Evolutionary conservation across 2,329 filamentous ascomycete genomes (phyloP).

Genomic region (Trichoderma pleuroti): DNA sequence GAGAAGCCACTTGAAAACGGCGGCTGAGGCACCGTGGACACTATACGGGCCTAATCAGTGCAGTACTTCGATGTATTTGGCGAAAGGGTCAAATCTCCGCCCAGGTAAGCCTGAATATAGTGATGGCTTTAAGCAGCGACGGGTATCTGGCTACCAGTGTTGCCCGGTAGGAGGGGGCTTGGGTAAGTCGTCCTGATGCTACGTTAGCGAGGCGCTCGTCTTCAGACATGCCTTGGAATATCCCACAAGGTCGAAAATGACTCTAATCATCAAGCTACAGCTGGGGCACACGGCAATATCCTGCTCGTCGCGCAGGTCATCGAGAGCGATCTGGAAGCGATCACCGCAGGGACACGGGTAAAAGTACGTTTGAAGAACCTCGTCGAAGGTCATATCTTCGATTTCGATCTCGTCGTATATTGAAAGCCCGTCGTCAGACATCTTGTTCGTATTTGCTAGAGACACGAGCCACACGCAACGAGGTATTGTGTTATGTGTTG

Average conservation of each 20-base stretch:
- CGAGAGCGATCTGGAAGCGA: conserved; percentile 84
- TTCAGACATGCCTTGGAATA: background rate
- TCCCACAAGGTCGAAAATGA: conserved; percentile 83
- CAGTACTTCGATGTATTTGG: background rate
- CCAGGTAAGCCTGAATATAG: background rate
- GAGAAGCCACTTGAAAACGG: background rate
- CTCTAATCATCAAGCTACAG: conserved; percentile 92
- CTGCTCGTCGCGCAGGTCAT: conserved; percentile 80
- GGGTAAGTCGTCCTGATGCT: conserved; percentile 42
- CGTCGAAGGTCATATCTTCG: conserved; percentile 94
- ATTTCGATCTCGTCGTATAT: conserved; percentile 99
- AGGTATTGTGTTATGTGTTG: background rate
- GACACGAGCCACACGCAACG: background rate
- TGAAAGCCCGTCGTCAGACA: conserved; percentile 63
- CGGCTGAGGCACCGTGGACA: background rate
- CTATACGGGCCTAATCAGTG: background rate
- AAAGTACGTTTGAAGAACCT: conserved; percentile 79
- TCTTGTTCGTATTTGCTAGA: conserved; percentile 31
- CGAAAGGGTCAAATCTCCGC: background rate
- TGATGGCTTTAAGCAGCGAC: conserved; percentile 37
- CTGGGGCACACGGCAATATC: conserved; percentile 97
- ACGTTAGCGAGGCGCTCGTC: conserved; percentile 10
- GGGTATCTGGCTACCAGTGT: conserved; percentile 35
- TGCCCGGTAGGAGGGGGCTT: conserved; percentile 35
- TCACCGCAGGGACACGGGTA: conserved; percentile 98